Conservation (phyloP, 768 basidiomycete genomes). For the Rickenella mellea region DNA sequence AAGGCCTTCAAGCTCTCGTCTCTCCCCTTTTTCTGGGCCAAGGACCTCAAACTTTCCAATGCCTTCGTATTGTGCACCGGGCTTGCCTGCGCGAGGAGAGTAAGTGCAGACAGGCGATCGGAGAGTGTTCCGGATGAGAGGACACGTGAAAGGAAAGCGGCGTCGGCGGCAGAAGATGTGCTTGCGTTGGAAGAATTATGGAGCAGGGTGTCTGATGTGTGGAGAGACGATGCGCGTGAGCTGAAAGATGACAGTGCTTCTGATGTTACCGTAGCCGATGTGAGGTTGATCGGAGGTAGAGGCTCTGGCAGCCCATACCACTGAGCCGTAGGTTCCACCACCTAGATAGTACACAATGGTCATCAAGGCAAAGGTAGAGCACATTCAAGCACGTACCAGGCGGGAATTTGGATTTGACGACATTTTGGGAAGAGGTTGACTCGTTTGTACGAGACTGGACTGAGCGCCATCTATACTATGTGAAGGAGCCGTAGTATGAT, state of each 20-base stretch:
- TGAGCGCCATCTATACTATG: neutral
- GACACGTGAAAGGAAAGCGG: conserved; percentile 75
- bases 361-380: neutral
- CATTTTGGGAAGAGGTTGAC: neutral
- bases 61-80: conserved; percentile 82
- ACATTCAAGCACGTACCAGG: conserved; percentile 1
- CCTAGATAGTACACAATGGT: conserved; percentile 7
- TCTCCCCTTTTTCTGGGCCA: conserved; percentile 87
- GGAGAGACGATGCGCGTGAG: conserved; percentile 37
- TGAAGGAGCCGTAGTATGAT: neutral
- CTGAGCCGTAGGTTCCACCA: conserved; percentile 28
- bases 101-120: conserved; percentile 85
- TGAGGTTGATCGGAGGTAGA: conserved; percentile 22
- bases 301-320: conserved; percentile 46
- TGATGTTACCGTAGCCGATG: conserved; percentile 14
- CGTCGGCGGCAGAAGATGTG: conserved; percentile 53
- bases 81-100: conserved; percentile 79
- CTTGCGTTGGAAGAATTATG: conserved; percentile 27
- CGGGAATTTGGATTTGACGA: conserved; percentile 5
- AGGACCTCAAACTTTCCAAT: conserved; percentile 59
- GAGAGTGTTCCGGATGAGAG: conserved; percentile 84
- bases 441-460: neutral
- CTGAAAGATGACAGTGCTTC: conserved; percentile 35
- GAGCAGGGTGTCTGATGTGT: conserved; percentile 30
- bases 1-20: conserved; percentile 88